phyloP scores from a whole-genome alignment of 306 rosid species.

The Albizia julibrissin region DNA sequence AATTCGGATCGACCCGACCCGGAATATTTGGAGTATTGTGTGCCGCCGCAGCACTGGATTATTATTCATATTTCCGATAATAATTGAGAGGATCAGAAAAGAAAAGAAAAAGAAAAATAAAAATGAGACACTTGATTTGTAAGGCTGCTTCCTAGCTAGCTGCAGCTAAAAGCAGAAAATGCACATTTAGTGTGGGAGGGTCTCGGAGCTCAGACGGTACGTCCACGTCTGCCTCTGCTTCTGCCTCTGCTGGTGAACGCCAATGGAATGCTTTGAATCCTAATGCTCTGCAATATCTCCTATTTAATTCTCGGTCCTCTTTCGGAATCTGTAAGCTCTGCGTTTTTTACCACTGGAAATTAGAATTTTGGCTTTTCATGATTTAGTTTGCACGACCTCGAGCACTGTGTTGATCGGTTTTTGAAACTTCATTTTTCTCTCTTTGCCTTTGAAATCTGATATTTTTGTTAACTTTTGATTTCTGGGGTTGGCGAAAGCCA shows the following conservation, averaged over 20 bases:
- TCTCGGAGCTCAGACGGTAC: neutral
- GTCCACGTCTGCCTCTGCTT: neutral
- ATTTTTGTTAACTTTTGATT: conserved; percentile 1
- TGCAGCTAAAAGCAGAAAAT: conserved; percentile 8
- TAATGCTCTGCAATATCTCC: conserved; percentile 3
- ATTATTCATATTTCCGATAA: neutral
- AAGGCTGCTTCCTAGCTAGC: neutral
- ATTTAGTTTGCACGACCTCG: conserved; percentile 43
- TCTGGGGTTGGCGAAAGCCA: conserved; percentile 12
- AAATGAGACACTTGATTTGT: neutral
- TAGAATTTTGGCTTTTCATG: conserved; percentile 37
- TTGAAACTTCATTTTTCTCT: neutral
- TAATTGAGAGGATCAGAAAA: neutral
- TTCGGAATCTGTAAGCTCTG: neutral
- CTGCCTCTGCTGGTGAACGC: neutral
- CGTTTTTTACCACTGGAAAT: neutral
- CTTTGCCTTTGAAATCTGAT: neutral
- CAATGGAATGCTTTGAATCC: conserved; percentile 17
- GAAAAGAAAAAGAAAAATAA: neutral
- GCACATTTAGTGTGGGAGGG: conserved; percentile 12
- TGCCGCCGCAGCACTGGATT: neutral
- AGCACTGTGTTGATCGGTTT: conserved; percentile 40
- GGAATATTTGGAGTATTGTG: neutral
- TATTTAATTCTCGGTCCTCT: neutral
- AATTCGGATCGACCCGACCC: neutral